Evolutionary conservation across 164 flowering plant genomes (phyloP).

Genomic region (Sedum album): DNA sequence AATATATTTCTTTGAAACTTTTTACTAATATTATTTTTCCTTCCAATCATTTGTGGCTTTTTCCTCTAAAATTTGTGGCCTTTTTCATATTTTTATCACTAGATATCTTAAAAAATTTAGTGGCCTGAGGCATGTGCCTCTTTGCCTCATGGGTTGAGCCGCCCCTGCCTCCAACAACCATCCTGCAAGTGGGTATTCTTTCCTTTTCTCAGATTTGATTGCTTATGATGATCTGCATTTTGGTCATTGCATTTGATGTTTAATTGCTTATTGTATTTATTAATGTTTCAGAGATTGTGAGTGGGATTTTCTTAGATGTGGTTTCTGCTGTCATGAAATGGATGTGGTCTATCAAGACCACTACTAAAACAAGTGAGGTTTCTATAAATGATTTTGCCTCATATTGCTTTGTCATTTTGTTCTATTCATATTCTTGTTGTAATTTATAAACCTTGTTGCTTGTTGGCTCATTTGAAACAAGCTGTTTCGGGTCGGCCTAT

Average conservation of each 20-base stretch:
- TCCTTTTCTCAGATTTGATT: not conserved
- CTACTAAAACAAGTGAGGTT: conserved; percentile 84
- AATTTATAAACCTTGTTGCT: no score
- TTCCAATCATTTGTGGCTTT: no score
- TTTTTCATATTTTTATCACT: no score
- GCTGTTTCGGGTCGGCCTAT: conserved; percentile 65
- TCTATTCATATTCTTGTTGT: no score
- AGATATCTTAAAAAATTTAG: no score
- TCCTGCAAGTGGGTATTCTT: conserved; percentile 52
- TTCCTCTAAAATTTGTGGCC: no score
- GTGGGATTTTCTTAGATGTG: conserved; percentile 64
- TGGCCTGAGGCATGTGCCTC: no score
- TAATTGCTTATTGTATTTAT: not conserved
- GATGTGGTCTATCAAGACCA: conserved; percentile 64
- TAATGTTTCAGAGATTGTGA: conserved; percentile 56
- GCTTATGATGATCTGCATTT: not conserved
- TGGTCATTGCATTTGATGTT: not conserved
- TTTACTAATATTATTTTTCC: no score
- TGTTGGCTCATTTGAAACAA: conserved; percentile 19
- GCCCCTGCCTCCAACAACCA: conserved; percentile 28
- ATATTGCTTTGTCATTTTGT: no score
- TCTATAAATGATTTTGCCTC: no score
- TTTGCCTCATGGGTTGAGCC: no score
- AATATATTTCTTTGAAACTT: no score
- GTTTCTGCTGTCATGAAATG: conserved; percentile 63